Base-by-base conservation (phyloP, 257 asterid species). In the Przewalskia tangutica region DNA sequence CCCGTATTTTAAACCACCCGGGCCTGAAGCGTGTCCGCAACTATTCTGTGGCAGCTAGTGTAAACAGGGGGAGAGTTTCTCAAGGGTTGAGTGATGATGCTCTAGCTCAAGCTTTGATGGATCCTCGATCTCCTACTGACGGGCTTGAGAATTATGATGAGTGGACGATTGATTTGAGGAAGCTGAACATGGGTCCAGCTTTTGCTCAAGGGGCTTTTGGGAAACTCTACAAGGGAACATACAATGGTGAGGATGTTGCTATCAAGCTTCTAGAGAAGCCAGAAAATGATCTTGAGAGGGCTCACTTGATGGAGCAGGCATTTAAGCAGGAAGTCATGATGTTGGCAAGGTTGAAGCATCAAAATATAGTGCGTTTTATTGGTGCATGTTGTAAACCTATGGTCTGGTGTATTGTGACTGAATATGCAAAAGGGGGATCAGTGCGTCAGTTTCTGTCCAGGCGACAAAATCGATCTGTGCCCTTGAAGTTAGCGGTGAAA, bases 141-240 rank as follows among this genome's bases (percentile, higher is more conserved):
- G 97, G 98, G 77, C 97, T 94, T 83, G 96, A 93, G 59, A 83
- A 91, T 87, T 94, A 93, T 80, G 94, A 94, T 12, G 98, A 91
- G 58, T 94, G 98, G 99, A 92, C 95, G 2, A 91, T 95, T 85
- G 98, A 95, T 89, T 79, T 95, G 89, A 88, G 97, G 90, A 95
- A 90, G 89, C 99, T 94, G 75, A 90, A 90, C 85, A 95, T 95
- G 97, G 99, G 99, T 11, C 92, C 96, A 0, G 98, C 99, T 64
- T 95, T 95, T 82, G 99, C 98, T 76, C 97, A 95, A 83, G 98
- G 97, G 60, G 98, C 99, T 84, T 95, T 95, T 84, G 99, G 99
- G 10, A 95, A 95, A 84, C 97, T 95, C 84, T 95, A 95, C 81
- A 91, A 83, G 84, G 99, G 99, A 58, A 90, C 94, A 6, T 95